Evolutionary conservation across 306 rosid species (phyloP).

Genomic region (Prunus persica): Prunus_persica_NCBIv2 NC_034010.1:27744001-27744500

Average conservation of each 20-base stretch:
- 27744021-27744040: conserved; percentile 28
- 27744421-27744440: conserved; percentile 34
- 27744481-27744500: conserved; percentile 64
- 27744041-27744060: not conserved
- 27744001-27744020: conserved; percentile 77
- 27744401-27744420: conserved; percentile 17
- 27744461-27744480: conserved; percentile 50
- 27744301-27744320: conserved; percentile 69
- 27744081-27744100: not conserved
- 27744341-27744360: conserved; percentile 47
- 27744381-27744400: conserved; percentile 30
- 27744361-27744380: conserved; percentile 41
- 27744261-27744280: conserved; percentile 73
- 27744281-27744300: conserved; percentile 59
- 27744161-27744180: conserved; percentile 12
- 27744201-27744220: conserved; percentile 78
- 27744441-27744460: conserved; percentile 39
- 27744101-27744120: not conserved
- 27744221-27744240: conserved; percentile 72
- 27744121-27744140: conserved; percentile 12
- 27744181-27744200: conserved; percentile 38
- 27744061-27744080: not conserved
- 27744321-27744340: conserved; percentile 40
- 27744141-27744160: no score
- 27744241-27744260: conserved; percentile 89